These are phyloP conservation scores for Fraxinus nigra DNA, from an alignment of 305 asterid species.

Conservation along the genomic window DNA sequence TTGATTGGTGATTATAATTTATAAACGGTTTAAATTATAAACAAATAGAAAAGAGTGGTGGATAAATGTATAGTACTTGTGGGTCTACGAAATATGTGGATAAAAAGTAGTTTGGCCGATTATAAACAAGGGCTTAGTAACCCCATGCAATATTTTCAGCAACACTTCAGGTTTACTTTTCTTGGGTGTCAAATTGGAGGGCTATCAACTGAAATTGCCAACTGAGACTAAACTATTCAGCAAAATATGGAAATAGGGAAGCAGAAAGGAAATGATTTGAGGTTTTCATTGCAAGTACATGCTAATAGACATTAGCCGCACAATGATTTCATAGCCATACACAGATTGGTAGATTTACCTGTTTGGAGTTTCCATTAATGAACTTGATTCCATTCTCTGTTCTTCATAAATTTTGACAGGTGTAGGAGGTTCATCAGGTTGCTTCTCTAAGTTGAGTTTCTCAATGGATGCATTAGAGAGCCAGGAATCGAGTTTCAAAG, in stretches of 20 bases:
- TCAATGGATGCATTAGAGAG: constrained; percentile 37
- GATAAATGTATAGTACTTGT: background rate
- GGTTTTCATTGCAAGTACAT: background rate
- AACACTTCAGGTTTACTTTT: background rate
- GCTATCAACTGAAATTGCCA: background rate
- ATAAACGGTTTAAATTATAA: too few species aligned
- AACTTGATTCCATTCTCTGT: constrained; percentile 34
- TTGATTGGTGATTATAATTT: background rate
- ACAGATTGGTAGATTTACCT: constrained; percentile 41
- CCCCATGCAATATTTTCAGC: background rate
- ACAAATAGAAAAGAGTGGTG: background rate
- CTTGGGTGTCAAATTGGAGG: background rate
- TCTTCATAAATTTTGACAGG: constrained; percentile 45
- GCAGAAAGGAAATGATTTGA: background rate
- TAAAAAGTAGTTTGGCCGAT: background rate
- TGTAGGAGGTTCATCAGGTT: constrained; percentile 39
- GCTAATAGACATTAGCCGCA: constrained; percentile 8
- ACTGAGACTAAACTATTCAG: background rate
- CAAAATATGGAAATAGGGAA: background rate
- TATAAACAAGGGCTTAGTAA: background rate
- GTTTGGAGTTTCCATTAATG: constrained; percentile 53
- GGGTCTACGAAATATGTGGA: background rate
- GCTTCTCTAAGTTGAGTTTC: constrained; percentile 41
- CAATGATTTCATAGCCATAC: constrained; percentile 6
- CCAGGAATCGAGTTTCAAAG: constrained; percentile 48